A percentile compares a stretch with the other conserved stretches of the same genome.
Conservation (phyloP, 495 filamentous ascomycete species). For the Jackrogersella multiformis region DNA sequence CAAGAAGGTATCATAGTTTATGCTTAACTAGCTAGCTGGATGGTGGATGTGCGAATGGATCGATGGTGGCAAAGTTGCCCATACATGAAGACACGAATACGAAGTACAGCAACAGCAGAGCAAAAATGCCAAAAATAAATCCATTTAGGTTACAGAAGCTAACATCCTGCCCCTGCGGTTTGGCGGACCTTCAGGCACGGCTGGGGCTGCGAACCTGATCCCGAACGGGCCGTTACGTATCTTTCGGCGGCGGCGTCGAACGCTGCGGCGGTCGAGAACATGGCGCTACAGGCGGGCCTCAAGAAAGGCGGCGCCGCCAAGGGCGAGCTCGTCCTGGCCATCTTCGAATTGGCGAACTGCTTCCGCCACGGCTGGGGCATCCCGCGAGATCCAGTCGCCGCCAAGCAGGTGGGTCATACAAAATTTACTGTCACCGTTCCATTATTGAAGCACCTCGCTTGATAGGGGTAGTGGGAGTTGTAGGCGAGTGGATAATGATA, state of each 20-base stretch:
- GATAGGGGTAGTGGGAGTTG: background rate
- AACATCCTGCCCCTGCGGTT: slow-evolving; percentile 16
- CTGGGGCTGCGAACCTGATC: slow-evolving; percentile 83
- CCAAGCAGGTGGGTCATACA: slow-evolving; percentile 63
- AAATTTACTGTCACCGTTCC: slow-evolving; percentile 27
- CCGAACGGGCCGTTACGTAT: slow-evolving; percentile 78
- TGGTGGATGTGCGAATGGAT: slow-evolving; percentile 24
- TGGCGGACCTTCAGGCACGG: slow-evolving; percentile 72
- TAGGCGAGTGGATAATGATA: slow-evolving; percentile 16
- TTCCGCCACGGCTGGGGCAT: slow-evolving; percentile 98
- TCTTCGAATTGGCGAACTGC: slow-evolving; percentile 94
- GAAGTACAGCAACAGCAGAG: slow-evolving; percentile 11
- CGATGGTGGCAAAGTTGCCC: slow-evolving; percentile 35
- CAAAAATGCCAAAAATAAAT: background rate
- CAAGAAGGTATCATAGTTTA: slow-evolving; percentile 1
- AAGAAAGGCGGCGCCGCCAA: slow-evolving; percentile 96
- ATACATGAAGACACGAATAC: slow-evolving; percentile 17
- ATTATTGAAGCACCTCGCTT: slow-evolving; percentile 26
- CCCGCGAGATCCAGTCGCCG: slow-evolving; percentile 85
- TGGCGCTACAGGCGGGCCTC: slow-evolving; percentile 83
- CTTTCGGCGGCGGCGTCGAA: slow-evolving; percentile 91
- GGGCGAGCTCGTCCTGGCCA: slow-evolving; percentile 96
- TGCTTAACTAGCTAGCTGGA: slow-evolving; percentile 2
- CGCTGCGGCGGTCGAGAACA: slow-evolving; percentile 82
- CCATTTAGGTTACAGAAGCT: slow-evolving; percentile 15